Evolutionary conservation across 179 eudicot species (phyloP).

Genomic region (Heliamphora pulchella): DNA sequence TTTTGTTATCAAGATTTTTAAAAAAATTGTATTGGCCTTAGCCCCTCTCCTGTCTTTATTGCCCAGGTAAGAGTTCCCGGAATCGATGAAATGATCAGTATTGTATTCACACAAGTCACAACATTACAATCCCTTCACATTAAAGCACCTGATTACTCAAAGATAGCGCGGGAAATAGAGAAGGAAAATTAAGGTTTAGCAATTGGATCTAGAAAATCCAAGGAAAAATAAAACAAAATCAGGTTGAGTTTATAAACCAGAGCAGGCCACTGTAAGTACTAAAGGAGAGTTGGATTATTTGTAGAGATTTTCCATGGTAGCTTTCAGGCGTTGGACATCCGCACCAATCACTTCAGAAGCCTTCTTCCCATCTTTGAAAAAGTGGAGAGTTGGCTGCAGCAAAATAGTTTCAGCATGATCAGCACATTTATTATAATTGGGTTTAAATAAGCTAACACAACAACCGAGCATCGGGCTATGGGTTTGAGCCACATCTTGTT

Average conservation of each 20-base stretch:
- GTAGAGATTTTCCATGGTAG: slow-evolving; percentile 50
- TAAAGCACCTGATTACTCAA: background rate
- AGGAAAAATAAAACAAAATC: background rate
- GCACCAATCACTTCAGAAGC: slow-evolving; percentile 66
- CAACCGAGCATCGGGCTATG: background rate
- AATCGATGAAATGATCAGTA: background rate
- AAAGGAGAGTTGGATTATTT: slow-evolving; percentile 24
- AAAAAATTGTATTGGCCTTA: too few species aligned
- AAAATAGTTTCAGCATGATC: background rate
- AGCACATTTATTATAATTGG: background rate
- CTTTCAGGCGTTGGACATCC: slow-evolving; percentile 46
- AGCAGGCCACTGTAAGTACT: background rate
- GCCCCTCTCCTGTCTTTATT: too few species aligned
- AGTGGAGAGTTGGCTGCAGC: slow-evolving; percentile 69
- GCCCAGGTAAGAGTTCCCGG: too few species aligned
- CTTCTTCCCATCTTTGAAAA: slow-evolving; percentile 62
- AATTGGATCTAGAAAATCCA: background rate
- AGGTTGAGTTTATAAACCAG: background rate
- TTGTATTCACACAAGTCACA: background rate
- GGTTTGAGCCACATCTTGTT: too few species aligned
- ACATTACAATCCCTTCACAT: background rate
- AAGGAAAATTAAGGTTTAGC: background rate
- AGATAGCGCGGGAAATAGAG: background rate
- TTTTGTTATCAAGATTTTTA: too few species aligned
- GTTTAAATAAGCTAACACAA: background rate